Base-by-base conservation (phyloP, 176 grass and related monocot genomes). In the Elymus sibiricus region DNA sequence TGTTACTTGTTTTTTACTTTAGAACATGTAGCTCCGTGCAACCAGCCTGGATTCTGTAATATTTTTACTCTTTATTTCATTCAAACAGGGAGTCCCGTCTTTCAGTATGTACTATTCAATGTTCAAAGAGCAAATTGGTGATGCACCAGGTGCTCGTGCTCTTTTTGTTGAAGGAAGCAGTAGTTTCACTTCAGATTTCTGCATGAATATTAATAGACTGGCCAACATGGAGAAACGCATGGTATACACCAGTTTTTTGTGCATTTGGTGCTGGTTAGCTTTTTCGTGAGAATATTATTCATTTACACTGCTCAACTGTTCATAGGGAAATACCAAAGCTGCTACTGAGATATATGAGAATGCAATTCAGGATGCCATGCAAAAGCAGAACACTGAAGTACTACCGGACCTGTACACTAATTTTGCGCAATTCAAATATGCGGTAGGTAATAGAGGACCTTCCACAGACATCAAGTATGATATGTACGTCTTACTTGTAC, bases 151-250 rank as follows among this genome's bases (percentile, higher is more conserved):
- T 81, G 89, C 95, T 51, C 91, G 93, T 39, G 60, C 85, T 77
- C 82, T 98, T 85, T 92, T 95, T 90, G 59, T 86, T 73, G 59
- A 87, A 72, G 82, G 82, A 77, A 85, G 64, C 60, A 79, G 62
- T 47, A 87, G 83, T 86, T 90, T 66, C 55, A 82, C 77, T 79
- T 92, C 85, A 4, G 77, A 90, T 79, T 90, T 90, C 84, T 89
- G 78, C 34, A 72, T 70, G 38, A 80, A 95, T 87, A 81, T 98
- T 87, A 93, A 90, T 78, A 94, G 93, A 88, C 67, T 90, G 81
- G 93, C 93, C 75, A 98, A 98, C 88, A 93, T 95, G 91, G 91
- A 95, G 79, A 98, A 90, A 87, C 89, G 93, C 69, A 92, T 92
- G 95, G 95, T 98, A 92, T 63, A 65, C 56, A 78, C 66, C 43